Base-by-base conservation (phyloP, 768 basidiomycete species). In the Pulveroboletus sp. region DNA sequence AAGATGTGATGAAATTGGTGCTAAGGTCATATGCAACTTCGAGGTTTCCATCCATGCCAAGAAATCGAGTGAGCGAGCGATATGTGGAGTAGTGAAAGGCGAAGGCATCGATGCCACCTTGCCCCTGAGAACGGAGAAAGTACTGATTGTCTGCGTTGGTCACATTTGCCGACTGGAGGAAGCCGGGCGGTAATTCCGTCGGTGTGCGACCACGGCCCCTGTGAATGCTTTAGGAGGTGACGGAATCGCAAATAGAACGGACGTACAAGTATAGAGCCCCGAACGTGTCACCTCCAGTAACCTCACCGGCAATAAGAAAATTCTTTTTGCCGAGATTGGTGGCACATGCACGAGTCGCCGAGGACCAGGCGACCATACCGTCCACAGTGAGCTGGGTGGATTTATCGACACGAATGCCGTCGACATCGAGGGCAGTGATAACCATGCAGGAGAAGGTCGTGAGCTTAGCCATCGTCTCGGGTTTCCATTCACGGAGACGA, bases 11-110 rank as follows among this genome's bases (percentile, higher is more conserved):
- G 60, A 95, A 93, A 69, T 95, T 90, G 65, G 74, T 68, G 58
- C 83, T 76, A 28, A 91, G 70, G 62, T 96, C 93, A 68, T 86
- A 94, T 9, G 90, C 93, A 46, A 92, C 93, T 54, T 86, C 79
- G 31, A 96, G 75, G 65, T 96, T 95, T 60, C 93, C 93, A 63
- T 96, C 93, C 92, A 95, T 94, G 46, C 93, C 93, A 41, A 95
- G 77, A 73, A 93, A 91, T 43, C 93, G 88, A 28, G 84, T 73
- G 46, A 95, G 71, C 3, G 87, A 73, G 51, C 93, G 93, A 64
- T 96, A 95, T 47, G 86, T 85, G 40, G 93, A 95, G 67, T 95
- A 96, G 67, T 96, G 93, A 75, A 95, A 95, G 1, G 93, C 93
- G 41, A 83, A 82, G 32, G 75, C 74, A 59, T 96, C 93, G 43